Conservation (phyloP, 1,139 yeast genomes). For the Nakaseomyces uthaithaninus region DNA sequence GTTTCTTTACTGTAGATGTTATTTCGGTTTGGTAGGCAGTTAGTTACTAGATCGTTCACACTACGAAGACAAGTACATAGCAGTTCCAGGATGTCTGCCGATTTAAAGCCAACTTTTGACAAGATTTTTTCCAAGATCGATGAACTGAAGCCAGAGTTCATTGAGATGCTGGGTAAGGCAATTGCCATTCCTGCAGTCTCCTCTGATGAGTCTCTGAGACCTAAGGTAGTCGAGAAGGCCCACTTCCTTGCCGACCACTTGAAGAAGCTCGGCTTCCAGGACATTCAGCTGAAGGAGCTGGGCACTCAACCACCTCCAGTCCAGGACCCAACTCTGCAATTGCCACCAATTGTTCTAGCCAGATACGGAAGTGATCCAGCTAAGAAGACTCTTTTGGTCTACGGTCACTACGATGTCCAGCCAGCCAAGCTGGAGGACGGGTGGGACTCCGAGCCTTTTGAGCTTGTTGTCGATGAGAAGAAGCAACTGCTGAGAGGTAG, state of each 20-base stretch:
- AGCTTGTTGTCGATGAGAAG: constrained; percentile 46
- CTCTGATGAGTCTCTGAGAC: constrained; percentile 78
- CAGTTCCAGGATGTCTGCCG: constrained; percentile 15
- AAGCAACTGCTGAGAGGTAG: constrained; percentile 67
- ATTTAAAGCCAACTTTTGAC: constrained; percentile 17
- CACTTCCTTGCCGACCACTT: constrained; percentile 68
- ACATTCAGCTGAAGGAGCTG: constrained; percentile 70
- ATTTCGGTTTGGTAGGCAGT: neutral
- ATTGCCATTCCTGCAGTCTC: constrained; percentile 94
- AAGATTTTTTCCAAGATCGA: constrained; percentile 50
- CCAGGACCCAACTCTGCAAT: constrained; percentile 49
- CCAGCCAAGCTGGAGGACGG: constrained; percentile 92
- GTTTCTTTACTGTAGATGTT: neutral
- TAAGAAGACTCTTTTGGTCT: constrained; percentile 74
- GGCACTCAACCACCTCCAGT: constrained; percentile 90
- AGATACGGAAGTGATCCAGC: constrained; percentile 79
- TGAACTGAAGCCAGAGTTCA: constrained; percentile 60
- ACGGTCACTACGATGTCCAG: constrained; percentile 97
- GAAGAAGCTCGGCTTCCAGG: constrained; percentile 63
- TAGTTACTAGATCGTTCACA: neutral
- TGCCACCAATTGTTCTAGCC: constrained; percentile 91
- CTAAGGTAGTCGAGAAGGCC: constrained; percentile 79
- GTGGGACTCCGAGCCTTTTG: constrained; percentile 90
- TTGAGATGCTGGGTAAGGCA: constrained; percentile 64
- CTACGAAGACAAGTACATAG: constrained; percentile 1